phyloP scores from a whole-genome alignment of 1,284 basidiomycete genomes.

The Apiotrichum domesticum region DNA sequence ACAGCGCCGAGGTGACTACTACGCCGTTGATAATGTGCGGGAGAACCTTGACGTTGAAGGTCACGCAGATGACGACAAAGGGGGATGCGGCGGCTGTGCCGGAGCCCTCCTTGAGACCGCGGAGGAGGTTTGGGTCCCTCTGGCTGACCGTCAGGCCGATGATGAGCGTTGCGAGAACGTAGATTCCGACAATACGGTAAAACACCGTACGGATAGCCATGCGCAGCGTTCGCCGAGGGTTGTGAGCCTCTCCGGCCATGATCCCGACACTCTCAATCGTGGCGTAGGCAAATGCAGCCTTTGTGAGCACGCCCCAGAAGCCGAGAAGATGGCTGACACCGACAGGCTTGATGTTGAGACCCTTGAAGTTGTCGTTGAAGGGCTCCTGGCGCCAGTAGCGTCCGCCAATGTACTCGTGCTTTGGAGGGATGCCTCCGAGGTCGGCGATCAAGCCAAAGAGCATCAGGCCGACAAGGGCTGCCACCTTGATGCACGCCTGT shows the following conservation, averaged over 20 bases:
- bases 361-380: constrained; percentile 38
- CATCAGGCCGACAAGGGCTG: constrained; percentile 53
- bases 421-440: constrained; percentile 62
- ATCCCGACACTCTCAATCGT: constrained; percentile 46
- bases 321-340: constrained; percentile 52
- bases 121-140: constrained; percentile 44
- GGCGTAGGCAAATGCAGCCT: constrained; percentile 33
- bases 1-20: constrained; percentile 55
- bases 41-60: constrained; percentile 64
- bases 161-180: constrained; percentile 34
- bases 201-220: constrained; percentile 68
- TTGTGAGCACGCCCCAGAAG: constrained; percentile 57
- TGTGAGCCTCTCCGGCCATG: constrained; percentile 49
- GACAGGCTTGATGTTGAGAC: constrained; percentile 13
- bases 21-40: constrained; percentile 63
- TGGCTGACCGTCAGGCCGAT: constrained; percentile 42
- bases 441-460: constrained; percentile 63
- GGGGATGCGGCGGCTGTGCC: constrained; percentile 66
- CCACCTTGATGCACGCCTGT: constrained; percentile 57
- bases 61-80: constrained; percentile 64
- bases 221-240: constrained; percentile 63
- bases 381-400: constrained; percentile 59
- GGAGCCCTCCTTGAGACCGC: constrained; percentile 53
- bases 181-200: constrained; percentile 62
- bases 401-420: constrained; percentile 46